These are phyloP conservation scores for Thielaviopsis musarum DNA, from an alignment of 2,329 filamentous ascomycete genomes.

Conservation along the genomic window DNA sequence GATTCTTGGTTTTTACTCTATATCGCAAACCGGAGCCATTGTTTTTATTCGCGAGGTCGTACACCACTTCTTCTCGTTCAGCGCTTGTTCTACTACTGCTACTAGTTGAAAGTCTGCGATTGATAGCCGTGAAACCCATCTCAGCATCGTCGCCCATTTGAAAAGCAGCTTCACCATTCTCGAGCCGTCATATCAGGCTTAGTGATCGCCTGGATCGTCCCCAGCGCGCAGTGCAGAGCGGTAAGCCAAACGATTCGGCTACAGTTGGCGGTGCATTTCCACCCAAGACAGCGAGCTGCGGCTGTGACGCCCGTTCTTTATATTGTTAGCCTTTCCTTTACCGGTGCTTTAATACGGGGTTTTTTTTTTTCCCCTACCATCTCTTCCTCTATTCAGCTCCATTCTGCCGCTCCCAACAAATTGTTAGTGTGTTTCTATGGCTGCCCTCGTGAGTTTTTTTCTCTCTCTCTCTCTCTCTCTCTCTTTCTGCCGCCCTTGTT, in stretches of 20 bases:
- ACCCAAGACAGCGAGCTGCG: neutral
- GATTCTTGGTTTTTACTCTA: no score
- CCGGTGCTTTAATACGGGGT: neutral
- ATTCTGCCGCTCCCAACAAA: no score
- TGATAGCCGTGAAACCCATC: neutral
- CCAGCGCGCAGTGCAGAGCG: neutral
- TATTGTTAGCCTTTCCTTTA: neutral
- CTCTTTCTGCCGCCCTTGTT: neutral
- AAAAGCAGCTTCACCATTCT: conserved; percentile 20
- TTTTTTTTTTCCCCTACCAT: neutral
- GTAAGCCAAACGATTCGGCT: neutral
- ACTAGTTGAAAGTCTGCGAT: neutral
- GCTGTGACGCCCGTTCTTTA: neutral
- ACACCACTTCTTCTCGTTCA: neutral
- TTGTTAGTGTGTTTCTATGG: neutral
- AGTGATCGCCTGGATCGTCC: neutral
- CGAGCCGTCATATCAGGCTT: conserved; percentile 18
- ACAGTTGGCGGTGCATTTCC: neutral
- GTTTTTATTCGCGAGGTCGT: no score
- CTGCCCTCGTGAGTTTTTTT: conserved; percentile 10
- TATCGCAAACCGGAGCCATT: no score
- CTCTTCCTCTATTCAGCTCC: neutral
- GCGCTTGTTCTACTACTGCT: neutral
- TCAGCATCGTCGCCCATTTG: neutral
- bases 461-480: neutral